Evolutionary conservation across 768 basidiomycete species (phyloP).

Genomic region (Trametopsis cervina): DNA sequence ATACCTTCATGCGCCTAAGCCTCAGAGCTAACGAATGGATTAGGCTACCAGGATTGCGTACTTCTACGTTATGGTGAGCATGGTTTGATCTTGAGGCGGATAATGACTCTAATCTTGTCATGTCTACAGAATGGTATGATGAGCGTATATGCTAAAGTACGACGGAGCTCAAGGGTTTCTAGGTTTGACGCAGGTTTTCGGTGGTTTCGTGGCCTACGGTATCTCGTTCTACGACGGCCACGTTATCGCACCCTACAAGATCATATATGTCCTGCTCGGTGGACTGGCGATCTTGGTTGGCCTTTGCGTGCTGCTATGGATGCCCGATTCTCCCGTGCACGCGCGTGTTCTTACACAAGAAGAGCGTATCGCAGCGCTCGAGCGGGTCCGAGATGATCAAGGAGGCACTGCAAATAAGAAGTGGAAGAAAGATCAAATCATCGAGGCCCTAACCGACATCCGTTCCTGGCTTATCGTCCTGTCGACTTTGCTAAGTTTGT

Average conservation of each 20-base stretch:
- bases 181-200: slow-evolving; percentile 47
- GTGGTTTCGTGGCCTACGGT: slow-evolving; percentile 60
- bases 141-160: not conserved
- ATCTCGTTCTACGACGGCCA: slow-evolving; percentile 47
- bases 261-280: slow-evolving; percentile 54
- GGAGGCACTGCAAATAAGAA: slow-evolving; percentile 57
- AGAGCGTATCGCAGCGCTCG: slow-evolving; percentile 55
- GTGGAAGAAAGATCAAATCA: slow-evolving; percentile 50
- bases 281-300: slow-evolving; percentile 56
- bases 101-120: not conserved
- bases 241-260: slow-evolving; percentile 48
- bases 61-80: slow-evolving; percentile 58
- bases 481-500: slow-evolving; percentile 50
- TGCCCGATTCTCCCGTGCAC: slow-evolving; percentile 61
- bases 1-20: not conserved
- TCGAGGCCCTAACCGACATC: slow-evolving; percentile 49
- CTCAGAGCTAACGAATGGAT: not conserved
- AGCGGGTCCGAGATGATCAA: slow-evolving; percentile 61
- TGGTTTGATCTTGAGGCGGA: not conserved
- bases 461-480: slow-evolving; percentile 60
- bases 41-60: slow-evolving; percentile 52
- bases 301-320: slow-evolving; percentile 46
- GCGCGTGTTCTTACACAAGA: slow-evolving; percentile 48
- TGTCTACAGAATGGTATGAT: not conserved
- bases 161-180: not conserved